A percentile compares a stretch with the other conserved stretches of the same genome.
Evolutionary conservation across 176 grass and related monocot genomes (phyloP).

Genomic region (Rhynchospora breviuscula): DNA sequence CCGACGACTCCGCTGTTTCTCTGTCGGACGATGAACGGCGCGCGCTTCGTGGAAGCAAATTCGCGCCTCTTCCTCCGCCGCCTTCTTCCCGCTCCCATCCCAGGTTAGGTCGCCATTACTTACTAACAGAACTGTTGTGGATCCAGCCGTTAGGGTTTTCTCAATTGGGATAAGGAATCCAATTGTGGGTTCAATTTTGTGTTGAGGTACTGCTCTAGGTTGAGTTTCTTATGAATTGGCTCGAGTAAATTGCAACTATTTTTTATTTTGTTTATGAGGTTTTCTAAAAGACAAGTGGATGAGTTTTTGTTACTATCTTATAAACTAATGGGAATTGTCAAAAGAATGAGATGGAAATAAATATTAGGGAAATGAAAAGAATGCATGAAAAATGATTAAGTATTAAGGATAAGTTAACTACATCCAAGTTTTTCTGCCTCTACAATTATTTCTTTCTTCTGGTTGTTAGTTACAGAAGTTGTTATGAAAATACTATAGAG

Average conservation of each 20-base stretch:
- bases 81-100: conserved; percentile 29
- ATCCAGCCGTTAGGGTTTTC: not conserved
- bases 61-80: conserved; percentile 66
- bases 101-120: conserved; percentile 29
- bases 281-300: not conserved
- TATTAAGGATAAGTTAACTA: not conserved
- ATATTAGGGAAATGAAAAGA: not conserved
- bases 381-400: not conserved
- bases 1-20: not conserved
- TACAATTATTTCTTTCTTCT: not conserved
- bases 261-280: not conserved
- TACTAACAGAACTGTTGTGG: not conserved
- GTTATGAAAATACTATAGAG: no score
- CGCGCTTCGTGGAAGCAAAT: conserved; percentile 80
- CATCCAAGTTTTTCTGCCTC: not conserved
- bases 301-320: not conserved
- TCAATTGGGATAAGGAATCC: not conserved
- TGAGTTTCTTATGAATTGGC: not conserved
- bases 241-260: not conserved
- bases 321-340: not conserved
- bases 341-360: not conserved
- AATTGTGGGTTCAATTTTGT: not conserved
- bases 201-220: not conserved
- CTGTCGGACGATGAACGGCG: conserved; percentile 76
- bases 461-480: not conserved